Conservation (phyloP, 1,139 yeast species). For the Pichia cactophila region DNA sequence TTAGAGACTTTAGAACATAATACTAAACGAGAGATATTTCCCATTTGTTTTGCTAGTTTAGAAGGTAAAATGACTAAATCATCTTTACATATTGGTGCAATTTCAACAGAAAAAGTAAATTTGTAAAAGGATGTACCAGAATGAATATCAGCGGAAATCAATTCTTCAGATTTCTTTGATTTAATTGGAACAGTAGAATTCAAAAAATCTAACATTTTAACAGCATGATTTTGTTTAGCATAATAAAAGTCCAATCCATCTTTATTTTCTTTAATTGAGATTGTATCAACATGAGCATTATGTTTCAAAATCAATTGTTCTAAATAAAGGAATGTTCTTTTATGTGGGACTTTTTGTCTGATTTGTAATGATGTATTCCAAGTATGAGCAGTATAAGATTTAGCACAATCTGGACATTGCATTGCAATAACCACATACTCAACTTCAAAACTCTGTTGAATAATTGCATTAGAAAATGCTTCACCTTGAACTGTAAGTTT, state of each 20-base stretch:
- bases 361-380: conserved; percentile 98
- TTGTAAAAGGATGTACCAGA: conserved; percentile 84
- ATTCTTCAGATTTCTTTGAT: conserved; percentile 80
- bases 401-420: conserved; percentile 99
- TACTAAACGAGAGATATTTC: conserved; percentile 77
- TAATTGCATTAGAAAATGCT: conserved; percentile 83
- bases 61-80: conserved; percentile 88
- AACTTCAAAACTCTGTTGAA: conserved; percentile 93
- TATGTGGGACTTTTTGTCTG: conserved; percentile 94
- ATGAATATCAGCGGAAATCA: conserved; percentile 87
- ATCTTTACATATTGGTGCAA: conserved; percentile 96
- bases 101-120: conserved; percentile 87
- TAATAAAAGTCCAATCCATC: conserved; percentile 96
- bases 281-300: conserved; percentile 91
- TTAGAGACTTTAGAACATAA: conserved; percentile 80
- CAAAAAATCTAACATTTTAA: conserved; percentile 87
- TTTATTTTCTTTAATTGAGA: conserved; percentile 82
- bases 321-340: conserved; percentile 87
- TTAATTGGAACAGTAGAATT: conserved; percentile 83
- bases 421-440: conserved; percentile 90
- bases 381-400: conserved; percentile 88
- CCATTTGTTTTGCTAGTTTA: conserved; percentile 74
- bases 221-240: conserved; percentile 83
- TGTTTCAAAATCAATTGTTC: conserved; percentile 93
- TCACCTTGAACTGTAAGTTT: conserved; percentile 96